Base-by-base conservation (phyloP, 83 land plant species). In the Picea abies region DNA sequence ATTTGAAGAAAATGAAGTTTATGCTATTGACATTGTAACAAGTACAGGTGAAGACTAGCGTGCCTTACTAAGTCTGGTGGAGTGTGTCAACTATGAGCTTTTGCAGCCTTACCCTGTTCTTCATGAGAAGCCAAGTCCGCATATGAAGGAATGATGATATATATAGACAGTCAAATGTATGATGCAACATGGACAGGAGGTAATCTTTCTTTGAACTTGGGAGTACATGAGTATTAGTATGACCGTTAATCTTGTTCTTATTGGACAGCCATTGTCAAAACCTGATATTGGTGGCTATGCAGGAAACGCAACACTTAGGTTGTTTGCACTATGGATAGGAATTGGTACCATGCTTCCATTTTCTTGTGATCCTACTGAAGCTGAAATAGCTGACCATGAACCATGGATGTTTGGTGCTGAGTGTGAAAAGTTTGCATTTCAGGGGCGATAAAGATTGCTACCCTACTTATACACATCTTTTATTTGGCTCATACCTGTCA, bases 171-270 rank as follows among this genome's bases (percentile, higher is more conserved):
- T 81, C 99, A 97, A 82, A 90, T 95, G 70, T 90, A 89, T 90
- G 99, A 98, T 80, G 99, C 99, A 9, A 97, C 99, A 76, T 97
- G 99, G 99, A 97, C 99, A 69, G 99, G 99, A 47, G 99, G 95
- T 82, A 97, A 97, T 77, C 91, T 93, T 37, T 47, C 8, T 92
- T 23, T 90, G 98, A 83, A 97, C 84, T 52, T 97, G 99, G 99
- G 98, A 95, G 63, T 98, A 97, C 76, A 95, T 97, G 98, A 94
- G 95, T 65, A 84, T 97, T 75, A 82, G 93, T 6, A 97, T 97
- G 99, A 91, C 93, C 19, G 83, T 97, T 84, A 95, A 95, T 80
- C 85, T 97, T 37, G 95, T 96, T 16, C 89, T 97, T n/a, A 97
- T 98, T 91, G 98, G 99, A 25, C 98, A 95, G 60, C 97, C 99